Conservation (phyloP, 495 filamentous ascomycete species). For the Clavariopsis aquatica region DNA sequence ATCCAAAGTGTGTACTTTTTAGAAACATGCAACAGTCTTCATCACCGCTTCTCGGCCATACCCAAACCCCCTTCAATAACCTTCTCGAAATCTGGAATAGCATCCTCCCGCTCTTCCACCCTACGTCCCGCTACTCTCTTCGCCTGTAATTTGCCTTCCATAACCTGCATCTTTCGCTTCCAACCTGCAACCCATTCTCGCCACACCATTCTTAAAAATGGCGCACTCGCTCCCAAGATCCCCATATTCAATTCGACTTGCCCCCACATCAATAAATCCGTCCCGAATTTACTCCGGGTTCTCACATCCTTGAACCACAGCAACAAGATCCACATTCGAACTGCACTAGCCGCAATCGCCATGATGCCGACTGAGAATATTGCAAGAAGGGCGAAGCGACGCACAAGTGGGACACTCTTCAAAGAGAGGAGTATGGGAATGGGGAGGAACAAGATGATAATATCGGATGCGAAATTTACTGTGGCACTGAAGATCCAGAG, state of each 20-base stretch:
- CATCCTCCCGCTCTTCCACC: no score
- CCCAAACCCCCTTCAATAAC: no score
- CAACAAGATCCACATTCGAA: conserved; percentile 9
- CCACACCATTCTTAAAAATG: conserved; percentile 7
- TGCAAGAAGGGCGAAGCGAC: conserved; percentile 1
- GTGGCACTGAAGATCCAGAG: conserved; percentile 20
- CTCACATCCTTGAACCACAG: neutral
- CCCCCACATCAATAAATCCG: conserved; percentile 11
- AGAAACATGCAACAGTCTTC: no score
- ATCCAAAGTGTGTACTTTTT: no score
- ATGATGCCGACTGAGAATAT: conserved; percentile 18
- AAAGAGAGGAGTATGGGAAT: neutral
- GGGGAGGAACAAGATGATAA: neutral
- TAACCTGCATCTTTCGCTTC: no score
- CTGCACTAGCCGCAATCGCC: conserved; percentile 6
- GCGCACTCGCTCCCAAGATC: conserved; percentile 17
- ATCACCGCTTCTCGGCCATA: no score
- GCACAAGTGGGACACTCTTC: neutral
- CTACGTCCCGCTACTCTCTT: no score
- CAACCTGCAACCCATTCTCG: neutral
- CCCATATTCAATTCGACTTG: conserved; percentile 17
- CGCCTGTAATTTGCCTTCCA: no score
- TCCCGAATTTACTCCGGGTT: conserved; percentile 5
- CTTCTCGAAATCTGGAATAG: no score
- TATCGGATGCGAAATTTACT: conserved; percentile 17